Evolutionary conservation across 108 stramenopile genomes (phyloP).

Genomic region (Aurantiochytrium sp.): DNA sequence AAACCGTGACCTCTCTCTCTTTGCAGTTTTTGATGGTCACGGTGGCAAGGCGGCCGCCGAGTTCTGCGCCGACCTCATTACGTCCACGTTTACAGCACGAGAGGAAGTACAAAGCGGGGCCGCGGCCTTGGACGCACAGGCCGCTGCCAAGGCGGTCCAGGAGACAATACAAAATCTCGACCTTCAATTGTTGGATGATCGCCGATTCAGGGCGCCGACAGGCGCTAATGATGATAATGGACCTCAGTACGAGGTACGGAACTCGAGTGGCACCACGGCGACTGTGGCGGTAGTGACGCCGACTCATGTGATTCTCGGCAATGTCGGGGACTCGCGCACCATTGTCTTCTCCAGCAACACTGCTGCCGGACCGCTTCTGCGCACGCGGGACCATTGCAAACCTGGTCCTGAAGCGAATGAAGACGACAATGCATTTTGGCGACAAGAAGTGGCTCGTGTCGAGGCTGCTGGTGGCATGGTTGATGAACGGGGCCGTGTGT

Average conservation of each 20-base stretch:
- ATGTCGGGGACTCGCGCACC: neutral
- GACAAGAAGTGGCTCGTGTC: neutral
- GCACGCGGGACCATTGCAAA: neutral
- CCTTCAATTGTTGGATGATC: neutral
- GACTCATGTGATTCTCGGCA: neutral
- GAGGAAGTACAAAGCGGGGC: neutral
- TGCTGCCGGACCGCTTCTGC: neutral
- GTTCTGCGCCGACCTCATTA: neutral
- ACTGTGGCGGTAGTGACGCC: neutral
- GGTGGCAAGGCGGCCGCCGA: slow-evolving; percentile 38
- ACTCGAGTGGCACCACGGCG: neutral
- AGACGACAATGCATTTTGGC: neutral
- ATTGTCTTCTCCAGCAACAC: neutral
- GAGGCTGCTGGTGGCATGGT: neutral
- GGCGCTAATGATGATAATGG: neutral
- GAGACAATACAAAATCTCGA: neutral
- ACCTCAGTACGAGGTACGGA: neutral
- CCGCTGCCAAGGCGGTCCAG: neutral
- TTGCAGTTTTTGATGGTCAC: slow-evolving; percentile 87
- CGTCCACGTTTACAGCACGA: neutral
- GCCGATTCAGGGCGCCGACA: neutral
- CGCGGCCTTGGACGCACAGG: neutral
- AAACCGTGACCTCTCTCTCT: slow-evolving; percentile 34
- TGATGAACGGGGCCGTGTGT: neutral
- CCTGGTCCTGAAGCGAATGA: neutral